These are phyloP conservation scores for Viola odorata DNA, from an alignment of 345 rosid species.

Conservation along the genomic window DNA sequence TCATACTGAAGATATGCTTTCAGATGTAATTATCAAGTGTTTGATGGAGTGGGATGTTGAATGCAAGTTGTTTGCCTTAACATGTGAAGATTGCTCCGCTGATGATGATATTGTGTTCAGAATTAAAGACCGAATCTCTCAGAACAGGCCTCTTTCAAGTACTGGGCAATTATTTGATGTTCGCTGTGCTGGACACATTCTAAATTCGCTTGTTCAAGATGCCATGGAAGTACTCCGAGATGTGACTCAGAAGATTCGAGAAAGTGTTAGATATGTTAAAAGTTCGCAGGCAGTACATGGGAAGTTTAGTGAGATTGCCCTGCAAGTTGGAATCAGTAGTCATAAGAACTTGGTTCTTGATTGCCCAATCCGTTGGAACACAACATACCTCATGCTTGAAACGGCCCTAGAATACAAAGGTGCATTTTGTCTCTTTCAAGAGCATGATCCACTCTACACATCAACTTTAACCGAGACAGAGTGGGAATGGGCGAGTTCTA, in stretches of 20 bases:
- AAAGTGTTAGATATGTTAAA: constrained; percentile 64
- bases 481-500: constrained; percentile 70
- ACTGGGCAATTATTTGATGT: constrained; percentile 69
- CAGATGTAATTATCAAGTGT: constrained; percentile 69
- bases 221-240: constrained; percentile 53
- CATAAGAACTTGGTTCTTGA: constrained; percentile 60
- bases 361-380: constrained; percentile 54
- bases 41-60: constrained; percentile 85
- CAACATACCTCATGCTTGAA: constrained; percentile 80
- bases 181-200: constrained; percentile 65
- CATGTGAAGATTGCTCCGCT: constrained; percentile 57
- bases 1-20: constrained; percentile 76
- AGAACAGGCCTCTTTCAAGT: constrained; percentile 47
- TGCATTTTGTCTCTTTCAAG: constrained; percentile 60
- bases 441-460: constrained; percentile 46
- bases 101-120: constrained; percentile 62
- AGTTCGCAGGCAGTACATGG: constrained; percentile 58
- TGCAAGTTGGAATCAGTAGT: constrained; percentile 50
- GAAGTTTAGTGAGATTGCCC: constrained; percentile 69
- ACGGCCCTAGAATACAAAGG: constrained; percentile 56
- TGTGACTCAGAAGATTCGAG: constrained; percentile 68
- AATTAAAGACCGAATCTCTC: constrained; percentile 58
- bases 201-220: constrained; percentile 58
- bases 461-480: constrained; percentile 59
- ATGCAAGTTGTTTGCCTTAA: constrained; percentile 75